Base-by-base conservation (phyloP, 1,284 basidiomycete genomes). In the Vanrija pseudolonga region DNA sequence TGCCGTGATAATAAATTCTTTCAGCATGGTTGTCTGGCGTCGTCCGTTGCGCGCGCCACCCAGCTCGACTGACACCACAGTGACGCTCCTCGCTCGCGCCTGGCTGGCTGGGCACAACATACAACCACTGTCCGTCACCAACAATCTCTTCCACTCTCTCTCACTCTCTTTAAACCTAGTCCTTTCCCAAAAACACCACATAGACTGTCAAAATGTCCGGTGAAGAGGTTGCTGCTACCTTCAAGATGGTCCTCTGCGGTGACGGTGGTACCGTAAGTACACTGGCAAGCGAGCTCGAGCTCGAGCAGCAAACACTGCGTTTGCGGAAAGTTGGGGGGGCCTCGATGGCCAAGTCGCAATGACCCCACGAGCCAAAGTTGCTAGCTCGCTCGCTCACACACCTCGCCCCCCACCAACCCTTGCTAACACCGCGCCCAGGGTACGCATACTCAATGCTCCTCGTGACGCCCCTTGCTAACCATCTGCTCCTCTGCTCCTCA, bases 191-290 rank as follows among this genome's bases (percentile, higher is more conserved):
- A 40, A 9, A 19, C 28, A 20, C 28, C 8, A 19, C 32, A 19
- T 18, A 20, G 8, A 26, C 28, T n/a, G 23, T 22, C 47, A 71
- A 63, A 61, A 72, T 72, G 69, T 63, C 72, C 61, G 70, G 78
- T 62, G 82, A 3, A 26, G 7, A 92, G 66, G 32, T 42, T 45
- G 49, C 47, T 32, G 92, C 96, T 50, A 93, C 92, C 61, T 99
- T 98, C 85, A 98, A 99, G 82, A 90, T 99, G 76, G 95, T 98
- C 62, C 73, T 77, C 40, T 94, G 97, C 71, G 94, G 95, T 73
- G 95, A 98, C 75, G 95, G 95, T 79, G 95, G 95, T 77, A 98
- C 95, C 59, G 95, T 93, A 69, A 94, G 72, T 69, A 38, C 23
- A 4, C 4, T n/a, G 12, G 32, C 9, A 9, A 14, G 32, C 32